Percentiles rank a stretch among this genome's conserved stretches.
These are phyloP conservation scores for Penicillium nordicum DNA, from an alignment of 2,329 filamentous ascomycete genomes.

Conservation along the genomic window DNA sequence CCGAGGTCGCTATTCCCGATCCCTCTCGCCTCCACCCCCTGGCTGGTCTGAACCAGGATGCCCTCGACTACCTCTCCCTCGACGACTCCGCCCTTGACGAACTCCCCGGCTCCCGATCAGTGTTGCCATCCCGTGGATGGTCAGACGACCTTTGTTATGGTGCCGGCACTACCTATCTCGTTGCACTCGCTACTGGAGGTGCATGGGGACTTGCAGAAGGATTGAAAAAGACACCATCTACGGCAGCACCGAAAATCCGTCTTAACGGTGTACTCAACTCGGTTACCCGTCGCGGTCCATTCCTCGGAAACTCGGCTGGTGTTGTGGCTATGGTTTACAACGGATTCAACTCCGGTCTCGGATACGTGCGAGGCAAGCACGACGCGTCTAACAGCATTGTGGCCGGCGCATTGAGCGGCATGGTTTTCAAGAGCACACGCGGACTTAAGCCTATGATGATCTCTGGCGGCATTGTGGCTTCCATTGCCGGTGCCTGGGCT, in stretches of 20 bases:
- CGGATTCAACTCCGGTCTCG: conserved; percentile 80
- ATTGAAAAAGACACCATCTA: conserved; percentile 64
- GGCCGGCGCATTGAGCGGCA: conserved; percentile 83
- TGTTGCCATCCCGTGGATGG: conserved; percentile 92
- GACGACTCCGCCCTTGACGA: conserved; percentile 88
- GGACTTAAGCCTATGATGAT: conserved; percentile 91
- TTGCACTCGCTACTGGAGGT: conserved; percentile 81
- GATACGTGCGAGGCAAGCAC: conserved; percentile 75
- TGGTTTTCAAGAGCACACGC: conserved; percentile 94
- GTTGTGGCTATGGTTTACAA: conserved; percentile 97
- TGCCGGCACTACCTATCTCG: conserved; percentile 87
- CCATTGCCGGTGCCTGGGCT: conserved; percentile 82
- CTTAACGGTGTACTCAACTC: conserved; percentile 94
- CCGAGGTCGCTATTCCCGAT: conserved; percentile 72
- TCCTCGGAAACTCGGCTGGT: conserved; percentile 91
- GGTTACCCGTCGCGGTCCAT: conserved; percentile 86
- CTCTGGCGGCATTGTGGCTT: conserved; percentile 83
- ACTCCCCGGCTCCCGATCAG: conserved; percentile 78
- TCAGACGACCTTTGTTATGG: conserved; percentile 98
- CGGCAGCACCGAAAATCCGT: conserved; percentile 82
- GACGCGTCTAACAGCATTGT: conserved; percentile 84
- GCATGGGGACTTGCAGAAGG: conserved; percentile 92
- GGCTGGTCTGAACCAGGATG: conserved; percentile 86
- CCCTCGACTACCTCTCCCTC: conserved; percentile 89
- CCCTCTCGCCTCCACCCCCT: conserved; percentile 87